Evolutionary conservation across 441 rosid species (phyloP), one percentile per base, ranked within the genome.

Genomic region (Jatropha podagrica): DNA sequence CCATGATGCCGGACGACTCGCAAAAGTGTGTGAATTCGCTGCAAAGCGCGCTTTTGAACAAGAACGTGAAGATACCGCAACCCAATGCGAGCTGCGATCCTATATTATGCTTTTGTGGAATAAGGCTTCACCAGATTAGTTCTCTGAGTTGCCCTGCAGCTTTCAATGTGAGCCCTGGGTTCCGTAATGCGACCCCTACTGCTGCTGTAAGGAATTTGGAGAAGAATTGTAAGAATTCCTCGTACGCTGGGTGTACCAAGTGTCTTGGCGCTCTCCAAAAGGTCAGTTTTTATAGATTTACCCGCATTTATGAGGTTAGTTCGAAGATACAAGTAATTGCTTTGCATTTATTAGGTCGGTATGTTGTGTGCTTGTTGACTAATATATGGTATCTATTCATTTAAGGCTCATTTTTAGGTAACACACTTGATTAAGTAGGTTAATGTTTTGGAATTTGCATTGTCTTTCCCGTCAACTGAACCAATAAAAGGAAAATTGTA

Each of bases 241-340:
- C 96, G 59, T 92, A 94, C 77, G 79, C 94, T 61, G 99, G 99
- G 0, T 96, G 99, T 85, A 92, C 98, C 65, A 94, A 84, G 78
- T 96, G 99, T 82, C 94, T 94, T 42, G 94, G 96, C 1, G 94
- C 99, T 18, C 97, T 96, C 74, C 96, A 94, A 88, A 96, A 91
- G 97, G 99, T 91, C 46, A 72, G 65, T 63, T 70, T 27, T 63
- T 48, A 8, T 44, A 13, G 27, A 17, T 42, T 51, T 41, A 15
- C 37, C 38, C 14, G 74, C 77, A 69, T 74, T 74, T 65, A 65
- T 61, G 18, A 5, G n/a, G 73, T 74, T 40, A 18, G 71, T 74
- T 54, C 27, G 63, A 4, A 40, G 15, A 2, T 8, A 4, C 13
- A 26, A 17, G 65, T 32, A 32, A 32, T 32, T 32, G 54, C 37